Base-by-base conservation (phyloP, 2,329 filamentous ascomycete species). In the Neocucurbitaria cava region DNA sequence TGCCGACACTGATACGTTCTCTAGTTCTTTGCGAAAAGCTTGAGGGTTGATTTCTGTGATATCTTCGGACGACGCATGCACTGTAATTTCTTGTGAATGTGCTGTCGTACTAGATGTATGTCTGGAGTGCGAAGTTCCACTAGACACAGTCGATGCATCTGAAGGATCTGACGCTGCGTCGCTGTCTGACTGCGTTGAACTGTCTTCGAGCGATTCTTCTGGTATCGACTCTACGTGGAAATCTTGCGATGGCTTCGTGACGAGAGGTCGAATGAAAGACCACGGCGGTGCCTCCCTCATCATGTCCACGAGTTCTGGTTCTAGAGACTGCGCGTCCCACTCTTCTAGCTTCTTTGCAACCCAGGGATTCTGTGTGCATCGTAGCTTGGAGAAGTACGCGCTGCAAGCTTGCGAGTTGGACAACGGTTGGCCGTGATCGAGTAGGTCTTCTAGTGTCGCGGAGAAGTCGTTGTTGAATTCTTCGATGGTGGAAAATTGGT, bases 311-410 rank as follows among this genome's bases (percentile, higher is more conserved):
- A 73, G 62, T 8, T 61, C 59, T 5, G 67, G 65, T 17, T 62
- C 55, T 3, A 52, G 44, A 1, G 54, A n/a, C 18, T 65, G 58
- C n/a, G 58, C 35, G 36, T 72, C 61, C 72, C 70, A 76, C 21
- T 68, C 62, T 46, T 69, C 63, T 13, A 76, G 53, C 50, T 70
- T 71, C 51, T 67, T 68, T 18, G 58, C 61, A 15, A 76, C 72
- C 73, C 73, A 75, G 3, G 72, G 69, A 28, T 75, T 76, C 48
- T 75, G 70, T 15, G 66, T 74, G 53, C 73, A 76, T 20, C 71
- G 64, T 2, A 76, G 56, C 44, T 76, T 76, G 2, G 72, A 75
- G 47, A 76, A 72, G 58, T 76, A 76, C 33, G 72, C 72, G 47
- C 70, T 73, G 56, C 69, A 73, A 31, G 73, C 72, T 58, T 76